phyloP scores from a whole-genome alignment of 2,329 filamentous ascomycete species.

The Sarocladium kiliense region DNA sequence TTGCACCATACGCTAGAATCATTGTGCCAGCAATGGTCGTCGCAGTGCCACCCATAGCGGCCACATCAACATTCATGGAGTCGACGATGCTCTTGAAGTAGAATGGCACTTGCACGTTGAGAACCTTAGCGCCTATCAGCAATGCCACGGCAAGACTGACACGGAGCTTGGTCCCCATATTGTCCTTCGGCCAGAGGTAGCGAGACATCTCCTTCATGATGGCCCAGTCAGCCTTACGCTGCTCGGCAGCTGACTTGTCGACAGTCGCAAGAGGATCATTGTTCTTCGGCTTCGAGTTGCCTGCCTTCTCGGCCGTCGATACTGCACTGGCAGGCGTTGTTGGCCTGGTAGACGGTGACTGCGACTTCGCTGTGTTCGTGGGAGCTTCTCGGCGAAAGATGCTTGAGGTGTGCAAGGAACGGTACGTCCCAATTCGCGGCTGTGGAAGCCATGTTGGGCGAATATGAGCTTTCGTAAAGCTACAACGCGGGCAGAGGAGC shows the following conservation, averaged over 20 bases:
- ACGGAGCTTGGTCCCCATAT: conserved; percentile 65
- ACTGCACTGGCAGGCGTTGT: conserved; percentile 14
- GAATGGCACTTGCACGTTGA: conserved; percentile 97
- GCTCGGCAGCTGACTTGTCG: conserved; percentile 65
- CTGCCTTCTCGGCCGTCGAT: neutral
- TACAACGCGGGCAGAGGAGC: conserved; percentile 25
- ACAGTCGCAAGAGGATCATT: conserved; percentile 26
- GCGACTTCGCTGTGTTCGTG: conserved; percentile 10
- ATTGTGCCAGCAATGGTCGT: conserved; percentile 85
- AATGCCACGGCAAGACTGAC: conserved; percentile 81
- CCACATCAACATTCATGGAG: conserved; percentile 93
- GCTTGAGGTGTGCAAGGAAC: conserved; percentile 26
- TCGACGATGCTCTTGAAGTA: conserved; percentile 99
- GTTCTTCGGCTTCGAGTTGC: conserved; percentile 16
- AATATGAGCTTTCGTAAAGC: conserved; percentile 18
- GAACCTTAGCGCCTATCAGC: conserved; percentile 82
- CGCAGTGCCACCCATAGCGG: conserved; percentile 80
- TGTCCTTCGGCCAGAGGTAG: conserved; percentile 93
- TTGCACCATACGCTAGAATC: conserved; percentile 87
- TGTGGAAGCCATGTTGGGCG: conserved; percentile 25
- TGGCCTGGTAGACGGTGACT: conserved; percentile 12
- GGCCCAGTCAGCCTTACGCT: conserved; percentile 95
- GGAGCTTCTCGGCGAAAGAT: conserved; percentile 22
- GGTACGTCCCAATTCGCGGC: conserved; percentile 16
- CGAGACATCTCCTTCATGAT: conserved; percentile 97